Base-by-base conservation (phyloP, 2,329 filamentous ascomycete species). In the Colletotrichum endophyticum region DNA sequence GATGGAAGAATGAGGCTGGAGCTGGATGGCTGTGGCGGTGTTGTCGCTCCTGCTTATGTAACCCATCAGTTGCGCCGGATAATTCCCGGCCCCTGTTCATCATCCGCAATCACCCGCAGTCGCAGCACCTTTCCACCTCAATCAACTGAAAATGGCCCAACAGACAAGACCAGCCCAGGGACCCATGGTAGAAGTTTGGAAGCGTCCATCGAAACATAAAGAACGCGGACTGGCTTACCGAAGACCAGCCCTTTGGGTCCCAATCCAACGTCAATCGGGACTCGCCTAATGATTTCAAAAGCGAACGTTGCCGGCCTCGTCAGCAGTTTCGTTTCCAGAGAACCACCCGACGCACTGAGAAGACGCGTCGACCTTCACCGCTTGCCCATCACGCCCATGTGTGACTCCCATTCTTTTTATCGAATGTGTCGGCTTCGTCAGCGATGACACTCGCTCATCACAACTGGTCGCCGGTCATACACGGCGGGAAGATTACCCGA, bases 341-440 rank as follows among this genome's bases (percentile, higher is more conserved):
- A 19, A 62, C 16, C 8, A 39, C 53, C 30, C 15, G 12, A n/a
- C 44, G 16, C 36, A 53, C 15, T 13, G 39, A 56, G 69, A 7
- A 59, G n/a, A 75, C 70, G 73, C 63, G 70, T 75, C 56, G 53
- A 34, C 12, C 32, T 39, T 73, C 30, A 73, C 63, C 32, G 32
- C 36, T n/a, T 12, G 12, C 19, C 25, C n/a, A 22, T 44, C n/a
- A 3, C 11, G 5, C 1, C 36, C 28, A 7, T 16, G 25, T 13
- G 6, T 36, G 32, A 30, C 15, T 8, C 36, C 27, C 15, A 12
- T n/a, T 3, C 5, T 34, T 8, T 4, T 22, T 36, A 8, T 36
- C 4, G 12, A 61, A 27, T 7, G 15, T 5, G 22, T 19, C 9
- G 3, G 32, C 32, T 28, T 69, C 66, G 66, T 69, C 53, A 69